Evolutionary conservation across 345 rosid species (phyloP).

Genomic region (Pistacia vera): DNA sequence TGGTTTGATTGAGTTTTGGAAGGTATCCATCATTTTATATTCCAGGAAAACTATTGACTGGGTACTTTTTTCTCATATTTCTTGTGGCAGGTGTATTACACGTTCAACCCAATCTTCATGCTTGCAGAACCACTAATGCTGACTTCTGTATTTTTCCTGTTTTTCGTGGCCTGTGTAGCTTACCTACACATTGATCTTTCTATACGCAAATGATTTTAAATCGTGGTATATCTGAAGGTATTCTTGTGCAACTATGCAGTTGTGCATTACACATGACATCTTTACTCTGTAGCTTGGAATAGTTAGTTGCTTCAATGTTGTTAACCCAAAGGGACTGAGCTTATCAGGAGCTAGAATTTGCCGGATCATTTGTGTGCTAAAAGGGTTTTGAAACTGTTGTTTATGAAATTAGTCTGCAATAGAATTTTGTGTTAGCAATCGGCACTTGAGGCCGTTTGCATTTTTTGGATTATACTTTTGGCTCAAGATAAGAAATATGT

Average conservation of each 20-base stretch:
- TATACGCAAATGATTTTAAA: conserved; percentile 45
- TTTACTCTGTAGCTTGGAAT: conserved; percentile 13
- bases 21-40: neutral
- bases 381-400: conserved; percentile 6
- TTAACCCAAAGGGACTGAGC: neutral
- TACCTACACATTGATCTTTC: conserved; percentile 86
- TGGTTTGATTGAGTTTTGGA: too few species aligned
- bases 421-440: conserved; percentile 8
- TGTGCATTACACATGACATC: neutral
- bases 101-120: conserved; percentile 94
- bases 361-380: conserved; percentile 1
- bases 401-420: conserved; percentile 11
- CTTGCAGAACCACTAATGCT: conserved; percentile 96
- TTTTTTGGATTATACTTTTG: neutral
- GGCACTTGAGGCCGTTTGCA: neutral
- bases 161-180: conserved; percentile 73
- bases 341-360: conserved; percentile 16
- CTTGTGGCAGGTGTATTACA: conserved; percentile 77
- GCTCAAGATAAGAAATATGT: conserved; percentile 7
- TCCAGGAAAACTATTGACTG: neutral
- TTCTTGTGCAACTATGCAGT: conserved; percentile 2
- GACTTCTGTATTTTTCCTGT: conserved; percentile 72
- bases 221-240: neutral
- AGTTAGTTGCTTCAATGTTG: conserved; percentile 13
- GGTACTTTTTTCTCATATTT: neutral